phyloP scores from a whole-genome alignment of 1,139 yeast genomes.

The Ogataea hybrid region DNA sequence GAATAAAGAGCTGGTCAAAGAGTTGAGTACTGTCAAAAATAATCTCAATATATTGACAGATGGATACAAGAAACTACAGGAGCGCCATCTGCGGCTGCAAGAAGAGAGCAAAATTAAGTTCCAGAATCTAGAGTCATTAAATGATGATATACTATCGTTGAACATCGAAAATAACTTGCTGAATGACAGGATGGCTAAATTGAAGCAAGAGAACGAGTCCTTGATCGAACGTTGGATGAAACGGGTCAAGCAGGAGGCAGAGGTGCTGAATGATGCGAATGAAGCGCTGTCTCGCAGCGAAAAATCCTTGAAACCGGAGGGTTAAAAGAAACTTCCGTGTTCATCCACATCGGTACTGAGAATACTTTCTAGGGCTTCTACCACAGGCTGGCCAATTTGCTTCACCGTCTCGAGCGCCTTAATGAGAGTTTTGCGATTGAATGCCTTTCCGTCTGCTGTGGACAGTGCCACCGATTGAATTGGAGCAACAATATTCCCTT shows the following conservation, averaged over 20 bases:
- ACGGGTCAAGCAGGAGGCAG: slow-evolving; percentile 57
- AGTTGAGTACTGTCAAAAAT: slow-evolving; percentile 21
- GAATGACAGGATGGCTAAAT: slow-evolving; percentile 40
- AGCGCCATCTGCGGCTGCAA: slow-evolving; percentile 36
- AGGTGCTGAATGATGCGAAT: slow-evolving; percentile 55
- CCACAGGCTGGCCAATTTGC: slow-evolving; percentile 32
- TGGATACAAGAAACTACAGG: slow-evolving; percentile 31
- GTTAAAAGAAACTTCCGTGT: slow-evolving; percentile 5
- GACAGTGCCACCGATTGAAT: slow-evolving; percentile 56
- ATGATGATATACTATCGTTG: slow-evolving; percentile 68
- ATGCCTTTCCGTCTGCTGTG: slow-evolving; percentile 29
- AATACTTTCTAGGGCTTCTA: slow-evolving; percentile 31
- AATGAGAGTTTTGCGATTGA: slow-evolving; percentile 28
- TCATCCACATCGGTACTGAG: slow-evolving; percentile 28
- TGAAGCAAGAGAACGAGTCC: slow-evolving; percentile 49
- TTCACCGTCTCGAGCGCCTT: slow-evolving; percentile 33
- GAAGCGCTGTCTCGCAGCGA: slow-evolving; percentile 31
- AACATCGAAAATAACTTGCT: slow-evolving; percentile 71
- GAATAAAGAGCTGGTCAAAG: slow-evolving; percentile 15
- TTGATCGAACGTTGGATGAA: slow-evolving; percentile 62
- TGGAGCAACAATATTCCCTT: slow-evolving; percentile 64
- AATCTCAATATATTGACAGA: slow-evolving; percentile 24
- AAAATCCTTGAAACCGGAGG: slow-evolving; percentile 22
- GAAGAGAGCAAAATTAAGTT: slow-evolving; percentile 53
- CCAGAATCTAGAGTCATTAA: slow-evolving; percentile 56